phyloP scores from a whole-genome alignment of 2,329 filamentous ascomycete species.

The Penicillium sp. region DNA sequence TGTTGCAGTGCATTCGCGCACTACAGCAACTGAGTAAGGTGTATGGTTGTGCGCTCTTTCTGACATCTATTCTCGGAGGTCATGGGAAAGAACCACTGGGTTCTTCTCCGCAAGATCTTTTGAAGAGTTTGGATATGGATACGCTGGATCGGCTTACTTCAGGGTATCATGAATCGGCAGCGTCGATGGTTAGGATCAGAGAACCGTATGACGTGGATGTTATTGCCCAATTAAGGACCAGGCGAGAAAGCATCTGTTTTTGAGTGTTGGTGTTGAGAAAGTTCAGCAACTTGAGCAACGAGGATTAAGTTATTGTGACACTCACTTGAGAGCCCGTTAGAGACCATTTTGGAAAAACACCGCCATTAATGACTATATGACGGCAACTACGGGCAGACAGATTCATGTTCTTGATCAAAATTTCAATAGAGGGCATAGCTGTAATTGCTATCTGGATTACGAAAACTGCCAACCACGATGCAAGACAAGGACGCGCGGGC shows the following conservation, averaged over 20 bases:
- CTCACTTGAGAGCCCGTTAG: too few relatives aligned
- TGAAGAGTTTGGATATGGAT: constrained; percentile 9
- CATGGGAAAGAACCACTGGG: not conserved
- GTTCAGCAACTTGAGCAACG: too few relatives aligned
- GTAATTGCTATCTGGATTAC: not conserved
- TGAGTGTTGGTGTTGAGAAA: too few relatives aligned
- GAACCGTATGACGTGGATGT: constrained; percentile 13
- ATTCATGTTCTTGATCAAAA: not conserved
- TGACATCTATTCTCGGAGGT: not conserved
- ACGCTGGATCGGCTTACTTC: constrained; percentile 5
- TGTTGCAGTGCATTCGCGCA: constrained; percentile 4
- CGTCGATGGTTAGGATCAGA: constrained; percentile 6
- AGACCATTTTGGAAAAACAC: not conserved
- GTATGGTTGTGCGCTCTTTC: constrained; percentile 5
- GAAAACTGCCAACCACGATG: not conserved
- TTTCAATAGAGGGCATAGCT: not conserved
- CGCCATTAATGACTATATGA: not conserved
- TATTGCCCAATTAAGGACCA: constrained; percentile 4
- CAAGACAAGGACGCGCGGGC: not conserved
- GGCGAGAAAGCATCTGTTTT: constrained; percentile 1
- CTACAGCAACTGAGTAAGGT: constrained; percentile 2
- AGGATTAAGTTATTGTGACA: too few relatives aligned
- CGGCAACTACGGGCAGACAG: not conserved
- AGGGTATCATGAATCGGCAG: not conserved
- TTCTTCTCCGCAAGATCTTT: constrained; percentile 1